These are phyloP conservation scores for Cystobasidium slooffiae DNA, from an alignment of 1,284 basidiomycete genomes.

Conservation along the genomic window DNA sequence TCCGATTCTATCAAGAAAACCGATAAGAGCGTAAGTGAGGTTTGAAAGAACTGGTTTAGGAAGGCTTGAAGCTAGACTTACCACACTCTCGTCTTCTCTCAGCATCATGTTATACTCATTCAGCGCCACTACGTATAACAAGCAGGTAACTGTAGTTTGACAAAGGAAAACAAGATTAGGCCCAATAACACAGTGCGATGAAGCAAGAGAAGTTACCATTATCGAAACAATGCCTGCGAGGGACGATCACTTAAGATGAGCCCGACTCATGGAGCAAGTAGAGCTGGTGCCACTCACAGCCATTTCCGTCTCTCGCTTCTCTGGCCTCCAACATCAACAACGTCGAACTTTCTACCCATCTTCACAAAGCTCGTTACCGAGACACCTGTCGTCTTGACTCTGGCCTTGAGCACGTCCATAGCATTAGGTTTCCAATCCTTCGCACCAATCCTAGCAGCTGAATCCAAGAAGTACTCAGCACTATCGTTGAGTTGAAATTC, in stretches of 20 bases:
- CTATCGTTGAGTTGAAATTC: conserved; percentile 57
- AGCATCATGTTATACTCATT: conserved; percentile 44
- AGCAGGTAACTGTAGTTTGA: conserved; percentile 64
- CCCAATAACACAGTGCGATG: too few relatives aligned
- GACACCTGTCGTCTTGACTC: conserved; percentile 58
- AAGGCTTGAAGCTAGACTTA: not conserved
- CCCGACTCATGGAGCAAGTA: not conserved
- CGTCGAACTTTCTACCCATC: conserved; percentile 24
- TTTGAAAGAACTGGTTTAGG: not conserved
- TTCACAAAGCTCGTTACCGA: conserved; percentile 36
- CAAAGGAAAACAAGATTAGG: not conserved
- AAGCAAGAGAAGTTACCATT: conserved; percentile 69
- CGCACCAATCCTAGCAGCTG: conserved; percentile 54
- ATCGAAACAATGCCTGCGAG: conserved; percentile 36
- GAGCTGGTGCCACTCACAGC: conserved; percentile 52
- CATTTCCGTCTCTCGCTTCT: conserved; percentile 84
- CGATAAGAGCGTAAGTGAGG: not conserved
- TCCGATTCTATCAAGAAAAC: conserved; percentile 23
- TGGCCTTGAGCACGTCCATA: conserved; percentile 57
- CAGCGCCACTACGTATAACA: conserved; percentile 64
- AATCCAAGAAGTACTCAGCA: conserved; percentile 55
- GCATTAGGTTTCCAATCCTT: conserved; percentile 56
- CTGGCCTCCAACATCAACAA: conserved; percentile 80
- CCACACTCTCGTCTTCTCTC: conserved; percentile 42
- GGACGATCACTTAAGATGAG: not conserved